These are phyloP conservation scores for Pelargonium myrrhifolium DNA, from an alignment of 441 rosid species.

Conservation along the genomic window DNA sequence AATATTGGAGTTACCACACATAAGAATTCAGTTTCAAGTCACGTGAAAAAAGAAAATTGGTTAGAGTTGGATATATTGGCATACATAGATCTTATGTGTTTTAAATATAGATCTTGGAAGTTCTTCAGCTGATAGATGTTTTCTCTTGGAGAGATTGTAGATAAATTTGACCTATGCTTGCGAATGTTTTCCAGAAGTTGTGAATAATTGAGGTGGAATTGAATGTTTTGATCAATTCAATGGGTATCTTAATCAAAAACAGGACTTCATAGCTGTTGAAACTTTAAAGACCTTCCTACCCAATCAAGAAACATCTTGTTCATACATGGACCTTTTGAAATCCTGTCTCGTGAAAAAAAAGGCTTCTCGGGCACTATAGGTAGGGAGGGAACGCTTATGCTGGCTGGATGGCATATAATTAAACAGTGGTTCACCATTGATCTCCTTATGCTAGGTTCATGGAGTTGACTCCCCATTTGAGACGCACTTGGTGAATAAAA, in stretches of 20 bases:
- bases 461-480: background rate
- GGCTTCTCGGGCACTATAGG: background rate
- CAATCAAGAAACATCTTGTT: background rate
- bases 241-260: background rate
- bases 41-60: background rate
- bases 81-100: background rate
- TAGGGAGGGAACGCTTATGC: background rate
- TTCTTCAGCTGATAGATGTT: background rate
- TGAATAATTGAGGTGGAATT: background rate
- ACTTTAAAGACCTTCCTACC: no score
- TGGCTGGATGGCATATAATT: background rate
- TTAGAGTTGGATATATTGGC: background rate
- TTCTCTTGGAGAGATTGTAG: background rate
- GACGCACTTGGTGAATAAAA: background rate
- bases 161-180: background rate
- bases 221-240: background rate
- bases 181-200: background rate
- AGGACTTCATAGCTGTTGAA: background rate
- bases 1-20: background rate
- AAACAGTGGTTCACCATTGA: background rate
- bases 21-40: background rate
- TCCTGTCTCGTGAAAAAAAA: background rate
- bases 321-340: background rate
- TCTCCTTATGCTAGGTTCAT: slow-evolving; percentile 1
- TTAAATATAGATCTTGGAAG: background rate